Evolutionary conservation across 2,329 filamentous ascomycete genomes (phyloP), one percentile per base, ranked within the genome.

Genomic region (Penicillium sp.): DNA sequence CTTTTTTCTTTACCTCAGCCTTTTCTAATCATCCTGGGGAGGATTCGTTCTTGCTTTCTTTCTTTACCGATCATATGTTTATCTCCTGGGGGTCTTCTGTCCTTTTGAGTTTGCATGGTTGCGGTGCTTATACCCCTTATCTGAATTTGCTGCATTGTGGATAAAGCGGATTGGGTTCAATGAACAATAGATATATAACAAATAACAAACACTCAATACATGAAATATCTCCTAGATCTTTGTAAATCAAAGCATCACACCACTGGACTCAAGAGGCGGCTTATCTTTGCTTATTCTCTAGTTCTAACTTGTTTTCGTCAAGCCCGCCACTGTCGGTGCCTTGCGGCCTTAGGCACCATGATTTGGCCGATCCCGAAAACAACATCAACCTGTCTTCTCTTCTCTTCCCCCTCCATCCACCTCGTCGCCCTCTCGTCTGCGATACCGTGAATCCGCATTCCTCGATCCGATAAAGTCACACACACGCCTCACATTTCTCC

Each of bases 41-140:
- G 57, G 56, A 54, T 52, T 55, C 52, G 50, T 58, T 44, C 51
- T 63, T 62, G 52, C 58, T 55, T 56, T 58, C 52, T 59, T 59
- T 61, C 27, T 22, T 37, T 46, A 52, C 33, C 41, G 45, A 50
- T 46, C 53, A 56, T 59, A 48, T 55, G 41, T 45, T 56, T 54
- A 37, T 51, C 63, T 60, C 58, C 57, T 53, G 63, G 57, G 60
- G 62, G 59, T 62, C 55, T 53, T 52, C 53, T 66, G 65, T 61
- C 54, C 59, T 60, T 61, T 60, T 47, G 53, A 56, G 61, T 63
- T 63, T 68, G 65, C 68, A 71, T 70, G 62, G 63, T 62, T 68
- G 62, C 63, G 68, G 68, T 68, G 69, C 66, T 61, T 62, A 70
- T 67, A 71, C 70, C 70, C 68, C 65, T 63, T 70, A 56, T 64